Evolutionary conservation across 306 rosid genomes (phyloP), one percentile per base, ranked within the genome.

Genomic region (Medicago ruthenica): DNA sequence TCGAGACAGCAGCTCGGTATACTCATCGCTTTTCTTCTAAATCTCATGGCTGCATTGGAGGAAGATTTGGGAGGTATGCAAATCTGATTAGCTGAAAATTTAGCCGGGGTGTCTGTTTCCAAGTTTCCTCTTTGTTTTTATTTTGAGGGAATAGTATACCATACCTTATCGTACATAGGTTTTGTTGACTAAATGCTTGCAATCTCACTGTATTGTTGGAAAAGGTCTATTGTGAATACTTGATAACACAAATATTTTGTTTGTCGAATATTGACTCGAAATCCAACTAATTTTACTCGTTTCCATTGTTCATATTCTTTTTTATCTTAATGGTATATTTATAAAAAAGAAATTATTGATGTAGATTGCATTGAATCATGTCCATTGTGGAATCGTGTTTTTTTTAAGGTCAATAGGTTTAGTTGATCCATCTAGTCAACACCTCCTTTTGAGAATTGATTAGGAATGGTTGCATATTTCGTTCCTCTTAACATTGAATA

Each of bases 31-130:
- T 95, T 83, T 95, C 99, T 40, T 77, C 92, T 61, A 95, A 90
- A 77, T 95, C 99, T 54, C 97, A 86, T 85, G 96, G 97, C 57
- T 88, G 95, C 71, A 69, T 95, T 67, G 85, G 74, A 8, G 99
- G 97, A 58, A 92, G 85, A 86, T 48, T 95, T 71, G 99, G 99
- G 84, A 95, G 99, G 99, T 95, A 85, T 76, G 70, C 6, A 73
- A 53, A 65, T 71, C 71, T 84, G 40, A 72, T 71, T 41, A 9
- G 27, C 45, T 73, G 58, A 61, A 17, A 51, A 72, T 67, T 80
- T 24, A 65, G 42, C 42, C 11, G 8, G 62, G 58, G 53, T 55
- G 12, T 57, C 61, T 62, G 18, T 64, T 72, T 68, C 67, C 53
- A 44, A 7, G 48, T 70, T 53, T 65, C 70, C 67, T 68, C 3